Evolutionary conservation across 2,329 filamentous ascomycete species (phyloP), one percentile per base, ranked within the genome.

Genomic region (Neonectria punicea): DNA sequence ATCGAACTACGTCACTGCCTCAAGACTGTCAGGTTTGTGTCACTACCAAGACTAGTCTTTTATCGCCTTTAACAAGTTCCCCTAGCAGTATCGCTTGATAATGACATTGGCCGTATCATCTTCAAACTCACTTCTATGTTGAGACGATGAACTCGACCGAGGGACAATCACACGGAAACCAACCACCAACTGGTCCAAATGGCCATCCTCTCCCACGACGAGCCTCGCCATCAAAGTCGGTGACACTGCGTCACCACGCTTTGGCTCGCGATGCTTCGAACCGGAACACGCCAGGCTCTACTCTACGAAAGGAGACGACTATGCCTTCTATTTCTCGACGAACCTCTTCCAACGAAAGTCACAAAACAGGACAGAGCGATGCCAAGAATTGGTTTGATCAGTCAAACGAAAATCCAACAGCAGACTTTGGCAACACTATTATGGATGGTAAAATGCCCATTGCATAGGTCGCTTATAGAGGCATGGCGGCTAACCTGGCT

Each of bases 351-450:
- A 83, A 78, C 13, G 84, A 85, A 13, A 87, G 84, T 39, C 79
- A 84, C 50, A 78, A 81, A 22, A 87, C 85, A 0, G 77, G 79
- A 3, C 75, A 80, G 4, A 87, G 84, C 67, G 85, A 88, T 56
- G 80, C 85, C 1, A 84, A 80, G 39, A 81, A 77, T 39, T 89
- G 86, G 86, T 88, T 88, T 60, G 82, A 88, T 39, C 78, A 77
- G 11, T 85, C 83, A 5, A 88, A 88, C 47, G 75, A 82, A 49
- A 85, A 88, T 46, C 81, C 83, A 0, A 81, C 77, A 1, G 79
- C 78, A 11, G 79, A 77, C 0, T 81, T 81, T 51, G 80, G 84
- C 32, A 76, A 79, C 25, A 77, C 72, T 20, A 70, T 76, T 4
- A 87, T 87, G 83, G 85, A 88, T 69, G 80, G 83, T 84, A 71